Evolutionary conservation across 2,329 filamentous ascomycete genomes (phyloP), one percentile per base, ranked within the genome.

Genomic region (Rhynchosporium graminicola): DNA sequence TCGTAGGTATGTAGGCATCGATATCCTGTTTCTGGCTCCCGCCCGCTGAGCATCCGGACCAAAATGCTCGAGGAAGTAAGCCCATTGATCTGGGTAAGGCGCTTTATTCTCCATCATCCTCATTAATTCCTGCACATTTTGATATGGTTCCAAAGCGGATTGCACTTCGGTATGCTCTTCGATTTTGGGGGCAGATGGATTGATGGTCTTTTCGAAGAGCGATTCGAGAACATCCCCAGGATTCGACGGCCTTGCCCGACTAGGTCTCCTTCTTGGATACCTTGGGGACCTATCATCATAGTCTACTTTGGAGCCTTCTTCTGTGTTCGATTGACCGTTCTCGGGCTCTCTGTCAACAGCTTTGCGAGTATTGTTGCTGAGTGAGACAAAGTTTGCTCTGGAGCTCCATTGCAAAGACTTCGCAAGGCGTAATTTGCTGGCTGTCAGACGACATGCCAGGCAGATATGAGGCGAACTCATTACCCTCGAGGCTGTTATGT

Each of bases 51-150:
- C 62, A n/a, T 65, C 55, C n/a, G 72, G 71, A 33, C 71, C 68
- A 61, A 74, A 73, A 59, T 74, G 65, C 56, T 71, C 61, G 3
- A 71, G 45, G 43, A 75, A 75, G 62, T 73, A 74, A 29, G 67
- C 45, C 72, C 72, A 75, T 20, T 68, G 65, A 8, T 73, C 69
- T 9, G 40, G 47, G 12, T 68, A 59, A 10, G 64, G 63, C n/a
- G 56, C 51, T 12, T 61, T 52, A 20, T 68, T 50, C 26, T 26
- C 38, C n/a, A 75, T 64, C 67, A 74, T 73, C 29, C 65, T 59
- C 31, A 66, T 69, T 6, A 75, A 62, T 29, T 60, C 61, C 29
- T 71, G 67, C 7, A 65, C 67, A 62, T 72, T 54, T 50, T 71
- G 65, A 52, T 74, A 74, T 28, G 70, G 62, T 45, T 69, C 67